Conservation (phyloP, 2,329 filamentous ascomycete genomes). For the Exophiala lecanii-corni region DNA sequence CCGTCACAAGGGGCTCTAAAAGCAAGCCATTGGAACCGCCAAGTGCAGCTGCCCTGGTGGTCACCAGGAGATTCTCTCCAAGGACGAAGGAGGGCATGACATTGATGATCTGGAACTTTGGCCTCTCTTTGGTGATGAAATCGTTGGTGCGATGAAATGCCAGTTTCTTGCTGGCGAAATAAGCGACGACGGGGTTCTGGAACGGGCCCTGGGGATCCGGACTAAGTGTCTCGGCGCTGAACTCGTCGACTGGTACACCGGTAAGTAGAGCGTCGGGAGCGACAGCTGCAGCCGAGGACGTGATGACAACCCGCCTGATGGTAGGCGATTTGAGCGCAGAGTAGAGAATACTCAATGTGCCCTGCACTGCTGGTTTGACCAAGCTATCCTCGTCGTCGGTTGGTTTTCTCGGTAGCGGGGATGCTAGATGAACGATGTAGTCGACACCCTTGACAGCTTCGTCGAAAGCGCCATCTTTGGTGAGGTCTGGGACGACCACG, state of each 20-base stretch:
- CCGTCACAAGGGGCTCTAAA: slow-evolving; percentile 14
- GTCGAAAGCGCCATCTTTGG: slow-evolving; percentile 67
- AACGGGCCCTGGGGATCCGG: slow-evolving; percentile 25
- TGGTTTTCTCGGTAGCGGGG: slow-evolving; percentile 9
- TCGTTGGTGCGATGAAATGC: slow-evolving; percentile 64
- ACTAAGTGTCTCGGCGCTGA: slow-evolving; percentile 30
- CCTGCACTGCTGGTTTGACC: slow-evolving; percentile 58
- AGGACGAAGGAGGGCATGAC: slow-evolving; percentile 61
- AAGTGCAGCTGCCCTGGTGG: slow-evolving; percentile 12
- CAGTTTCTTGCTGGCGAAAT: slow-evolving; percentile 55
- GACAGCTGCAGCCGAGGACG: slow-evolving; percentile 64
- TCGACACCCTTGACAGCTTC: slow-evolving; percentile 49
- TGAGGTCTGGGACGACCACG: slow-evolving; percentile 68
- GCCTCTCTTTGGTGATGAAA: slow-evolving; percentile 53
- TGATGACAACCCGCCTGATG: slow-evolving; percentile 70
- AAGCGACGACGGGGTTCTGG: slow-evolving; percentile 32
- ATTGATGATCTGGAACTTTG: slow-evolving; percentile 56
- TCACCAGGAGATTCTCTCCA: slow-evolving; percentile 39
- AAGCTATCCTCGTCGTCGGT: slow-evolving; percentile 31
- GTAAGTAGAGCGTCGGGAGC: slow-evolving; percentile 36
- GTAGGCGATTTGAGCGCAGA: slow-evolving; percentile 55
- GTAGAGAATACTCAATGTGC: slow-evolving; percentile 58
- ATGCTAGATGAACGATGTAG: slow-evolving; percentile 36
- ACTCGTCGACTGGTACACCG: slow-evolving; percentile 33
- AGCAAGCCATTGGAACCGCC: slow-evolving; percentile 27